A percentile compares a stretch with the other conserved stretches of the same genome.
phyloP scores from a whole-genome alignment of 2,329 filamentous ascomycete species.

The Verticillium nubilum region DNA sequence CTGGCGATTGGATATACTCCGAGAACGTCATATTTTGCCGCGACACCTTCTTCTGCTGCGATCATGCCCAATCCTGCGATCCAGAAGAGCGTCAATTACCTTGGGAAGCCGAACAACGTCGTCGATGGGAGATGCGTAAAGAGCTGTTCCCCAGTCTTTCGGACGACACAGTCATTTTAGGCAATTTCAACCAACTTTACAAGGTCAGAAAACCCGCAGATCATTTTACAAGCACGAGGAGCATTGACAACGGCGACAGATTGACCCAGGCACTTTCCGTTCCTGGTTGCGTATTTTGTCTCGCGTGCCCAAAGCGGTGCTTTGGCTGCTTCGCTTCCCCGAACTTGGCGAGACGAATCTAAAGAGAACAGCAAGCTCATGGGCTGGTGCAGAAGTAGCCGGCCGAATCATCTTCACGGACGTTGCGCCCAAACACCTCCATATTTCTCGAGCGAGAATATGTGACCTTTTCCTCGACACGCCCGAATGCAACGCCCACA shows the following conservation, averaged over 20 bases:
- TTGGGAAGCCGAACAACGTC: constrained; percentile 78
- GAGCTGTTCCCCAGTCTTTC: constrained; percentile 79
- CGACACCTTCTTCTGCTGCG: constrained; percentile 97
- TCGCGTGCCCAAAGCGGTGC: constrained; percentile 75
- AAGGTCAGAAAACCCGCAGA: constrained; percentile 57
- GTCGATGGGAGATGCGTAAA: constrained; percentile 89
- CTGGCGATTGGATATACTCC: constrained; percentile 85
- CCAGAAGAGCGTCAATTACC: constrained; percentile 58
- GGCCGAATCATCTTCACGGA: constrained; percentile 90
- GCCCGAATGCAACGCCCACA: constrained; percentile 96
- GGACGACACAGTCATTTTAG: constrained; percentile 84
- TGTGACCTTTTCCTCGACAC: constrained; percentile 96
- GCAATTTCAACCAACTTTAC: constrained; percentile 98
- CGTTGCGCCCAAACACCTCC: constrained; percentile 88
- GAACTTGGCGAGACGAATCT: constrained; percentile 88
- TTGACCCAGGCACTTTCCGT: constrained; percentile 93
- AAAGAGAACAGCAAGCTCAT: constrained; percentile 69
- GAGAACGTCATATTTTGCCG: constrained; percentile 95
- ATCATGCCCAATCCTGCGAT: constrained; percentile 88
- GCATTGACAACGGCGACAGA: constrained; percentile 45
- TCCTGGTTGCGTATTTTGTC: constrained; percentile 91
- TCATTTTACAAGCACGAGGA: constrained; percentile 3
- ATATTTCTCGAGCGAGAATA: constrained; percentile 86
- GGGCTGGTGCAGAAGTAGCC: constrained; percentile 83
- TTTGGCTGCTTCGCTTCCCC: constrained; percentile 96